Percentiles rank a stretch among this genome's conserved stretches.
Conservation (phyloP, 1,284 basidiomycete species). For the Ustilago lituana region DNA sequence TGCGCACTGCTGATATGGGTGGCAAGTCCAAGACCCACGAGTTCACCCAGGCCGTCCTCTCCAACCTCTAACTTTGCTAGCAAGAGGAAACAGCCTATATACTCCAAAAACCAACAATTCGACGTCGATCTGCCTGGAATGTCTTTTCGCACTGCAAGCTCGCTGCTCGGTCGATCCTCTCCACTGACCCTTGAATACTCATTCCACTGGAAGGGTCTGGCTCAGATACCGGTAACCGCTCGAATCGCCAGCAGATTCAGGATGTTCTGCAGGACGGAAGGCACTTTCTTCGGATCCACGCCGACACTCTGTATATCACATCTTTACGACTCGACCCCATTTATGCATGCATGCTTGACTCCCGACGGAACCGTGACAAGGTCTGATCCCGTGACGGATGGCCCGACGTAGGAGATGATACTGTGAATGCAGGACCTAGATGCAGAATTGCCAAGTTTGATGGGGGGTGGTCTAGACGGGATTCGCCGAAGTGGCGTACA, state of each 20-base stretch:
- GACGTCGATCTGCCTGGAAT: not conserved
- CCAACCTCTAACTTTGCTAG: slow-evolving; percentile 46
- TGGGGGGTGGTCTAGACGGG: too few species aligned
- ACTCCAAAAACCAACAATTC: too few species aligned
- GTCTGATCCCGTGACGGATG: slow-evolving; percentile 13
- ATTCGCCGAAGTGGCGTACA: too few species aligned
- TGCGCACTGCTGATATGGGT: slow-evolving; percentile 94
- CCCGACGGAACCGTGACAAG: not conserved
- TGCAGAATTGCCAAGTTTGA: too few species aligned
- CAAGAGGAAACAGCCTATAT: not conserved
- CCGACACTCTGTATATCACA: slow-evolving; percentile 37
- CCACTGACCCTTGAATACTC: not conserved
- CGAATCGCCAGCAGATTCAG: too few species aligned
- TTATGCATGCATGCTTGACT: slow-evolving; percentile 43
- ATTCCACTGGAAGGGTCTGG: too few species aligned
- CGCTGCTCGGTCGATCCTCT: not conserved
- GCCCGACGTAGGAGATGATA: not conserved
- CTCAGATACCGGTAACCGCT: too few species aligned
- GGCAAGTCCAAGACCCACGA: slow-evolving; percentile 70
- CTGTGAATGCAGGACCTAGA: too few species aligned
- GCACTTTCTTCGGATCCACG: slow-evolving; percentile 3
- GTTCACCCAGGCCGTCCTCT: slow-evolving; percentile 65
- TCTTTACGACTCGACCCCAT: slow-evolving; percentile 14
- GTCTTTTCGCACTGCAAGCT: not conserved
- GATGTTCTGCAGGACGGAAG: not conserved